Percentiles rank a stretch among this genome's conserved stretches.
phyloP scores from a whole-genome alignment of 164 flowering plant genomes.

The Sextonia rubra region DNA sequence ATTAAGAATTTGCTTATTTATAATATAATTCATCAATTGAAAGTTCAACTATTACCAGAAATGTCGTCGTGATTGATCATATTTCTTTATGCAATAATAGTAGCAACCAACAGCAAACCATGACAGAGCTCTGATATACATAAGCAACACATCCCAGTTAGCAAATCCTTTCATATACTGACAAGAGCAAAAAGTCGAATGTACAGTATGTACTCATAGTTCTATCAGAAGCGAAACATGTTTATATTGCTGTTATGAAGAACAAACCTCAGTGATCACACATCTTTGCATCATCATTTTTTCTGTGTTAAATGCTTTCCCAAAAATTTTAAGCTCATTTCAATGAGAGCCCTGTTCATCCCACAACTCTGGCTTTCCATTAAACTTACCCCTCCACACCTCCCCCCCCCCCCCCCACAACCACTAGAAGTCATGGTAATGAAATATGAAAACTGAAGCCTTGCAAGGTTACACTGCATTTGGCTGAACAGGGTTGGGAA shows the following conservation, averaged over 20 bases:
- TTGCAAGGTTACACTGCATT: too few species aligned
- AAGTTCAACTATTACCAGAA: conserved; percentile 54
- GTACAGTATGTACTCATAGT: not conserved
- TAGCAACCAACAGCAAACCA: conserved; percentile 99
- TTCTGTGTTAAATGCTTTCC: not conserved
- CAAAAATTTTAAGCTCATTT: not conserved
- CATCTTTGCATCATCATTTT: not conserved
- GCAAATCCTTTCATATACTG: conserved; percentile 1
- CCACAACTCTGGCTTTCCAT: not conserved
- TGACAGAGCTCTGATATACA: conserved; percentile 67
- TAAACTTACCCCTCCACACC: too few species aligned
- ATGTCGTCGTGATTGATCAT: conserved; percentile 79
- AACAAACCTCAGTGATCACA: not conserved
- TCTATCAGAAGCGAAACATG: not conserved
- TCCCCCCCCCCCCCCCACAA: too few species aligned
- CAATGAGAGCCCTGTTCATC: not conserved
- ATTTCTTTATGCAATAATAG: conserved; percentile 90
- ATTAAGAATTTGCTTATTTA: too few species aligned
- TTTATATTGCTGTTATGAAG: not conserved
- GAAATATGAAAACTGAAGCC: too few species aligned
- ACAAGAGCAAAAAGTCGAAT: not conserved
- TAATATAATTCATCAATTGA: not conserved
- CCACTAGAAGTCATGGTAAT: too few species aligned
- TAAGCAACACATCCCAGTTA: conserved; percentile 7
- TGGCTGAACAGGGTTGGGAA: too few species aligned